Base-by-base conservation (phyloP, 345 rosid species). In the Anastatica hierochuntica region DNA sequence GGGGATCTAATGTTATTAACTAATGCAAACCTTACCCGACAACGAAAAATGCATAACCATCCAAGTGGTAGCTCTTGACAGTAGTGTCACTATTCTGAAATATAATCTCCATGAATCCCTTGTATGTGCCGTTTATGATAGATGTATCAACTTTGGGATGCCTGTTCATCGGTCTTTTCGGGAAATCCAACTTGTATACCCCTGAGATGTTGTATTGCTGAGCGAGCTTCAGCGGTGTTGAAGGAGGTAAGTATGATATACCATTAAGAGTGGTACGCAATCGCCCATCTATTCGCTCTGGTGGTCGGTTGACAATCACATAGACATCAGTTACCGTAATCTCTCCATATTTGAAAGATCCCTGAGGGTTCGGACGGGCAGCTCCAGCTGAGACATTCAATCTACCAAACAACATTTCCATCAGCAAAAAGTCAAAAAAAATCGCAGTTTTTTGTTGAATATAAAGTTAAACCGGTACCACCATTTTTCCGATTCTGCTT, bases 311-410 rank as follows among this genome's bases (percentile, higher is more conserved):
- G 19, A 77, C 73, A 47, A 86, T 76, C 56, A 90, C 83, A 65
- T 80, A 86, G 11, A 90, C 79, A 60, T 90, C 95, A 0, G 90
- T 86, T 53, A 90, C 97, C 7, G 88, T 81, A 54, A 90, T 85
- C 26, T 83, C 49, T 11, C 95, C 94, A 55, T 90, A 90, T 51
- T 69, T 84, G 68, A 90, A 90, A 49, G 97, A 90, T 36, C 97
- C 97, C 43, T 90, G 95, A 14, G 95, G 95, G 74, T 90, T 85
- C 26, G 95, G 95, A 11, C 97, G 80, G 23, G 97, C 94, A 73
- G 90, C 97, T 44, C 95, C 75, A 55, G 97, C 86, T 40, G 95
- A 75, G 45, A 84, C 76, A 52, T 90, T 90, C 88, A 84, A 80
- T 77, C 95, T 85, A 78, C 16, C 43, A 33, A 60, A 38, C 23